Base-by-base conservation (phyloP, 2,329 filamentous ascomycete species). In the Nannizzia gypsea region DNA sequence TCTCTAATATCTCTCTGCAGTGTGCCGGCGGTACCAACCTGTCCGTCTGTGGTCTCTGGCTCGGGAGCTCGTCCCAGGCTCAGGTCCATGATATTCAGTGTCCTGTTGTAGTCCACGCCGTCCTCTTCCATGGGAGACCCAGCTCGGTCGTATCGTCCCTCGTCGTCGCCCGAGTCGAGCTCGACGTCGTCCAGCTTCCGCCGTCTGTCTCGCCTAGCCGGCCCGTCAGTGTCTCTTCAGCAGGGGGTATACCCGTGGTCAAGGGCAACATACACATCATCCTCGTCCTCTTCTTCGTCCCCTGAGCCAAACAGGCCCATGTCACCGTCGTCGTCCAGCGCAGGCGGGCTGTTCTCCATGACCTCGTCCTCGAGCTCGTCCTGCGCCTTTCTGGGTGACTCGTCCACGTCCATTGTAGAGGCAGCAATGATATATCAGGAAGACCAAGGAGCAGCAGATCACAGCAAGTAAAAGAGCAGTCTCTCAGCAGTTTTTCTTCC, bases 141-240 rank as follows among this genome's bases (percentile, higher is more conserved):
- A 13, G 71, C 68, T 36, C 82, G 77, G 67, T 85, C 83, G 61
- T 74, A 72, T 50, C 82, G 77, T 48, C 74, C 80, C 63, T 81
- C 76, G 64, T 86, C 83, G 66, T 86, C 83, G 48, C 81, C 83
- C 9, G 83, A 85, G 67, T 85, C 83, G 42, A 86, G 77, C 58
- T 84, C 81, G 62, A 80, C 78, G 67, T 85, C 83, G 61, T 85
- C 81, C 11, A 85, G 74, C 63, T 74, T 77, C 61, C 80, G 78
- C 9, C 48, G 48, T 60, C 72, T 66, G 31, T 66, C 65, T 60
- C 60, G 67, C 57, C 73, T 75, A 55, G 15, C n/a, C 38, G 20
- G 28, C 52, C 68, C 6, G 26, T 52, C 26, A 52, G 48, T 22
- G 15, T 24, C 5, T 24, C 9, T 22, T 9, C 20, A 46, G 24